Evolutionary conservation across 1,139 yeast genomes (phyloP), one percentile per base, ranked within the genome.

Genomic region (Taphrina wiesneri): DNA sequence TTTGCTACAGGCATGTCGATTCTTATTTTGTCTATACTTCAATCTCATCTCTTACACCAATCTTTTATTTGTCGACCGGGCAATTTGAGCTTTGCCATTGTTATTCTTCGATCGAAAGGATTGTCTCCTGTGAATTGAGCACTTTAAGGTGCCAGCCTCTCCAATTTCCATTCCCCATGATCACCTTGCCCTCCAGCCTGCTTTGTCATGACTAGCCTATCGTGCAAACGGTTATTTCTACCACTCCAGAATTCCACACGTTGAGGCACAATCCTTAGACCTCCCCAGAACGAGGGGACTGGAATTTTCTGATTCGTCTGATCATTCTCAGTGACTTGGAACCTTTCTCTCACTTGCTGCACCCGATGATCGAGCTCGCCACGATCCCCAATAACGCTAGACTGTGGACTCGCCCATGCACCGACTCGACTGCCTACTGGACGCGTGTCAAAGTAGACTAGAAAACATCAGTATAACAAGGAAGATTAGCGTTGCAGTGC

Each of bases 231-330:
- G 73, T 90, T 88, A 68, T 84, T 82, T 69, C 99, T 85, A 19
- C 99, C 99, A 78, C 93, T 98, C 97, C 98, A 93, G 74, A 93
- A 93, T 77, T 93, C 99, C 71, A 93, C 83, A 74, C 90, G 96
- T 65, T 89, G 78, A 1, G 99, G 99, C 54, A 87, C 85, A 34
- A 93, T 82, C 73, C 96, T 82, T 65, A 93, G 76, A 1, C 99
- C 99, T 61, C 99, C 99, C 99, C 99, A 93, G 75, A 81, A 86
- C 36, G 89, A 91, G 21, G 99, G 99, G 72, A 96, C 88, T 32
- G 96, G 95, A 64, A 93, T 85, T 9, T 39, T 28, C 61, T 70
- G 84, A 17, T 85, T 86, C 46, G 78, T 77, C 59, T 82, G 86
- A 15, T 60, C 57, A 11, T 39, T 25, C 30, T 60, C 56, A 13